phyloP scores from a whole-genome alignment of 148 eudicot species.

The Vaccinium darrowii region DNA sequence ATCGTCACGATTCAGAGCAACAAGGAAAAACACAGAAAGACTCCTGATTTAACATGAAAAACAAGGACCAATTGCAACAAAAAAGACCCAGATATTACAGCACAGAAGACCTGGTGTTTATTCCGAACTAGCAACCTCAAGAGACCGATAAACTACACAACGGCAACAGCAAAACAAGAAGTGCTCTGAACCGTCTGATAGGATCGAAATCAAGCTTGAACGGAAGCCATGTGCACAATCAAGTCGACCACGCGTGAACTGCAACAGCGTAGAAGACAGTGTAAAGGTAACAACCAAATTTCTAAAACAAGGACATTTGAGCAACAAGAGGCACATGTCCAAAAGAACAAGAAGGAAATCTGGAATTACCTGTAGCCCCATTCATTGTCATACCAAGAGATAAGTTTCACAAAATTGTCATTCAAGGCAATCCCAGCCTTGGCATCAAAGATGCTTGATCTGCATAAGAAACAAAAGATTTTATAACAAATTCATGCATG shows the following conservation, averaged over 20 bases:
- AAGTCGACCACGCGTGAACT: constrained; percentile 39
- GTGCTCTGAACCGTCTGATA: neutral
- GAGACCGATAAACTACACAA: neutral
- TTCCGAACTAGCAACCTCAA: neutral
- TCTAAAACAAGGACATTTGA: too few species aligned
- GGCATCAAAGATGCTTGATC: constrained; percentile 84
- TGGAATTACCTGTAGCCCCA: constrained; percentile 82
- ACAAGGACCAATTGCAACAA: neutral
- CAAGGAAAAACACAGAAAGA: neutral
- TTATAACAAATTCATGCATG: neutral
- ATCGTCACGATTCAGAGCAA: neutral
- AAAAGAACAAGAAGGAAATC: neutral
- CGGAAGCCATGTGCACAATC: constrained; percentile 40
- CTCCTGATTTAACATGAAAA: neutral
- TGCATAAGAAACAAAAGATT: constrained; percentile 9
- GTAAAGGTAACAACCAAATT: neutral
- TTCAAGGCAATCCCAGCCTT: constrained; percentile 88
- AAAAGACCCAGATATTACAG: neutral
- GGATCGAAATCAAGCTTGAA: neutral
- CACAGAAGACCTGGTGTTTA: neutral
- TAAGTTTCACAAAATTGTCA: constrained; percentile 61
- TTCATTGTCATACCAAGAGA: constrained; percentile 91
- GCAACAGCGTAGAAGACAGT: constrained; percentile 1
- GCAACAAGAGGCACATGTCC: neutral
- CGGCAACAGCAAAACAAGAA: neutral